Evolutionary conservation across 345 rosid genomes (phyloP).

Genomic region (Linum lewisii): DNA sequence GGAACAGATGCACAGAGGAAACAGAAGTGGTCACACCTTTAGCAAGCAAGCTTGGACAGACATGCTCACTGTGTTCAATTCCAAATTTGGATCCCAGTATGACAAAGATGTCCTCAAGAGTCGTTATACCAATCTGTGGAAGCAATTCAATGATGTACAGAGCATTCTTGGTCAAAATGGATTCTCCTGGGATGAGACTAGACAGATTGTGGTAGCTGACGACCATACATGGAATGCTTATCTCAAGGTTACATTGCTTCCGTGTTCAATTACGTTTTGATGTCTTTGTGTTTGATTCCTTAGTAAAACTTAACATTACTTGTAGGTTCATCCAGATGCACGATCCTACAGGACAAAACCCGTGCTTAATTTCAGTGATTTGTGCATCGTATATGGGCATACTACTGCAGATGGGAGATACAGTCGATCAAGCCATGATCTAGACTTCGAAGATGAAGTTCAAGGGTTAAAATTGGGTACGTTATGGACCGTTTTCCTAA

Average conservation of each 20-base stretch:
- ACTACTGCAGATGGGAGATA: constrained; percentile 85
- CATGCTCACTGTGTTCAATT: constrained; percentile 64
- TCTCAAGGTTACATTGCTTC: constrained; percentile 42
- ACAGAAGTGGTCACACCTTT: constrained; percentile 43
- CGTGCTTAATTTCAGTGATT: constrained; percentile 51
- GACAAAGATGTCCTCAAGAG: constrained; percentile 76
- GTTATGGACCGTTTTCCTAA: background rate
- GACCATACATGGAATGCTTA: constrained; percentile 53
- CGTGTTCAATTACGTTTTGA: constrained; percentile 1
- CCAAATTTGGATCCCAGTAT: constrained; percentile 53
- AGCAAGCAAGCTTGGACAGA: constrained; percentile 79
- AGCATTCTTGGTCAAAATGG: constrained; percentile 43
- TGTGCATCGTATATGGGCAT: constrained; percentile 70
- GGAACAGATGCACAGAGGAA: constrained; percentile 69
- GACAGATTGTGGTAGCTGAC: constrained; percentile 62
- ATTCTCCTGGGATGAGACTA: constrained; percentile 73
- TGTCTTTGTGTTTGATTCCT: background rate
- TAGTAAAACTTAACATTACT: constrained; percentile 10
- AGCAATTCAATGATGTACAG: constrained; percentile 50
- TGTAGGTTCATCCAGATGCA: constrained; percentile 68
- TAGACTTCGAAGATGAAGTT: constrained; percentile 59
- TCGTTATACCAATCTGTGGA: constrained; percentile 59
- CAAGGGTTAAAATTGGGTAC: constrained; percentile 42
- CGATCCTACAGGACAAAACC: constrained; percentile 64
- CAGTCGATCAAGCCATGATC: constrained; percentile 79